Conservation (phyloP, 371 early-diverging fungal genomes). For the Saksenaea vasiformis region DNA sequence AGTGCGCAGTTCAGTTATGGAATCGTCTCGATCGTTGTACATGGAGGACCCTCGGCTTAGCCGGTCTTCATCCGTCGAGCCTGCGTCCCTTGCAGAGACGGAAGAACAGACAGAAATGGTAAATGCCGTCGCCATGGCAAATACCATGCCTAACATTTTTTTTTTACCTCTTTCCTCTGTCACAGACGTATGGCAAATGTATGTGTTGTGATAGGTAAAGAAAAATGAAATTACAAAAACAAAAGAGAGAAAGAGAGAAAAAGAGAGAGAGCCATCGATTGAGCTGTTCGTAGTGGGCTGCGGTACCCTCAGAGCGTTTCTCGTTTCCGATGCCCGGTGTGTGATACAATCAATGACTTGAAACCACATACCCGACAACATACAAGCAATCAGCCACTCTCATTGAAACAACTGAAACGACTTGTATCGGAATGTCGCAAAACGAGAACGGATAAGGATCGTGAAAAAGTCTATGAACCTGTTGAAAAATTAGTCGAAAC, state of each 20-base stretch:
- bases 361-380: conserved; percentile 43
- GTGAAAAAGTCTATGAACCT: conserved; percentile 41
- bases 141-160: too few relatives aligned
- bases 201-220: conserved; percentile 61
- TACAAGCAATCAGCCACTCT: conserved; percentile 38
- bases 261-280: background rate
- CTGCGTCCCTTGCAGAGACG: background rate
- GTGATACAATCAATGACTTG: conserved; percentile 85
- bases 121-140: background rate
- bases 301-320: conserved; percentile 68
- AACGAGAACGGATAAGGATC: conserved; percentile 34
- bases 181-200: conserved; percentile 44
- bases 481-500: conserved; percentile 61
- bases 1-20: background rate
- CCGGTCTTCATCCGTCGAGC: conserved; percentile 11
- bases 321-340: conserved; percentile 89
- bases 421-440: conserved; percentile 34
- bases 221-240: too few relatives aligned
- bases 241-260: background rate
- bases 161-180: background rate
- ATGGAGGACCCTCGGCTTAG: conserved; percentile 2
- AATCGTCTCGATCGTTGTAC: background rate
- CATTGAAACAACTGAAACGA: conserved; percentile 51
- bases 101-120: conserved; percentile 5
- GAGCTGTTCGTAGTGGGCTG: conserved; percentile 53